These are phyloP conservation scores for Penicillium coprophilum DNA, from an alignment of 495 filamentous ascomycete genomes.

Conservation along the genomic window DNA sequence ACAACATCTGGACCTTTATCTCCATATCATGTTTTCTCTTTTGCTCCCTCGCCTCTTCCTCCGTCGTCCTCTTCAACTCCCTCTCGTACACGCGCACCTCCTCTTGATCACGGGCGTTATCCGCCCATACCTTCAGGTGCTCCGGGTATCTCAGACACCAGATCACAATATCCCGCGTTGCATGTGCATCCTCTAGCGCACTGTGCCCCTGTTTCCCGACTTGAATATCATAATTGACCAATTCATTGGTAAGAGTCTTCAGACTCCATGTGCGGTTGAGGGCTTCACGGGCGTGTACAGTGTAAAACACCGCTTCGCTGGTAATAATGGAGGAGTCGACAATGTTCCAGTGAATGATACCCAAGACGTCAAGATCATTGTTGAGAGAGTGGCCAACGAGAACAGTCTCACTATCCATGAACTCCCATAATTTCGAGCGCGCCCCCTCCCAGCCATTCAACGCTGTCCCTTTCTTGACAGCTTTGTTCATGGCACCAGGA, in stretches of 20 bases:
- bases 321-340: conserved; percentile 41
- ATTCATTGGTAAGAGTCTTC: conserved; percentile 30
- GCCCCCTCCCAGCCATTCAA: conserved; percentile 43
- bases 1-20: neutral
- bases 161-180: conserved; percentile 41
- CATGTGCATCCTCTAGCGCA: conserved; percentile 42
- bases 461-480: conserved; percentile 31
- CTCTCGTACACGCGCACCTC: conserved; percentile 6
- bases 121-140: conserved; percentile 23
- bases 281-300: neutral
- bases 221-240: conserved; percentile 37
- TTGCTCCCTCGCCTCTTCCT: conserved; percentile 9
- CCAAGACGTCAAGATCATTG: conserved; percentile 43
- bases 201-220: conserved; percentile 33
- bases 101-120: conserved; percentile 13
- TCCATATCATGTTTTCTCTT: conserved; percentile 2
- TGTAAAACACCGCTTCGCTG: conserved; percentile 23
- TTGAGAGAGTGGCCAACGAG: conserved; percentile 48
- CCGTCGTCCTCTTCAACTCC: conserved; percentile 14
- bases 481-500: conserved; percentile 25
- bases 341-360: conserved; percentile 41
- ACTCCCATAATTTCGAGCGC: conserved; percentile 37
- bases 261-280: conserved; percentile 27
- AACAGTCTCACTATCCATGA: conserved; percentile 43
- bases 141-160: conserved; percentile 35